Conservation (phyloP, 2,329 filamentous ascomycete species). For the Graphiopsis chlorocephala region DNA sequence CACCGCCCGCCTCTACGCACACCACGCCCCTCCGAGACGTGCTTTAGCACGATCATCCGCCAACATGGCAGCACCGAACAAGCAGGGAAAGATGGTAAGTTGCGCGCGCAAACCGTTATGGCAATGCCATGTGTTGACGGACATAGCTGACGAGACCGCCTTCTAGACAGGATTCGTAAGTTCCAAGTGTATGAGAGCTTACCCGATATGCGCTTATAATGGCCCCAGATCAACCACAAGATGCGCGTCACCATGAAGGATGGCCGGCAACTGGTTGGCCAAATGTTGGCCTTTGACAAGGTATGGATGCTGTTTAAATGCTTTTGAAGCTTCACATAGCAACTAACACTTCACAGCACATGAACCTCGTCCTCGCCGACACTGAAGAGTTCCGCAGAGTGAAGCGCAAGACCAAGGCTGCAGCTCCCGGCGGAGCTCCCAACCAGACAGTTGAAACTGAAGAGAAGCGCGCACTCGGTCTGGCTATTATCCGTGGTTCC, state of each 20-base stretch:
- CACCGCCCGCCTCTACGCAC: background rate
- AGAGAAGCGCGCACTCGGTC: constrained; percentile 94
- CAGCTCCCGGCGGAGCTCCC: constrained; percentile 55
- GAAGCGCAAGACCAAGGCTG: constrained; percentile 67
- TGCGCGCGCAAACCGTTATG: constrained; percentile 19
- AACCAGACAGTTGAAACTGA: constrained; percentile 71
- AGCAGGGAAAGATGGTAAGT: constrained; percentile 99
- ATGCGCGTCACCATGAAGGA: constrained; percentile 97
- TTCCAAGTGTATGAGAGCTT: constrained; percentile 18
- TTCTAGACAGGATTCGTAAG: constrained; percentile 64
- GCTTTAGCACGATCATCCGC: constrained; percentile 29
- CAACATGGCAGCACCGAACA: constrained; percentile 52
- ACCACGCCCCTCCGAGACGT: background rate
- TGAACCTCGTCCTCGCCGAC: constrained; percentile 98
- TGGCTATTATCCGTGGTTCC: constrained; percentile 91
- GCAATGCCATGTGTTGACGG: constrained; percentile 36
- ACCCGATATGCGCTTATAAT: constrained; percentile 18
- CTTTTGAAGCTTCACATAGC: background rate
- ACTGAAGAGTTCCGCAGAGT: constrained; percentile 94
- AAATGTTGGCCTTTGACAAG: constrained; percentile 99
- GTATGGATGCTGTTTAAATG: constrained; percentile 45
- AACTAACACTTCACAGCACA: constrained; percentile 62
- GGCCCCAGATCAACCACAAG: constrained; percentile 88
- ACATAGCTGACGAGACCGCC: constrained; percentile 37
- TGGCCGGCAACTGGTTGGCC: constrained; percentile 91